phyloP scores from a whole-genome alignment of 2,329 filamentous ascomycete genomes.

The Apiospora rasikravindrae region DNA sequence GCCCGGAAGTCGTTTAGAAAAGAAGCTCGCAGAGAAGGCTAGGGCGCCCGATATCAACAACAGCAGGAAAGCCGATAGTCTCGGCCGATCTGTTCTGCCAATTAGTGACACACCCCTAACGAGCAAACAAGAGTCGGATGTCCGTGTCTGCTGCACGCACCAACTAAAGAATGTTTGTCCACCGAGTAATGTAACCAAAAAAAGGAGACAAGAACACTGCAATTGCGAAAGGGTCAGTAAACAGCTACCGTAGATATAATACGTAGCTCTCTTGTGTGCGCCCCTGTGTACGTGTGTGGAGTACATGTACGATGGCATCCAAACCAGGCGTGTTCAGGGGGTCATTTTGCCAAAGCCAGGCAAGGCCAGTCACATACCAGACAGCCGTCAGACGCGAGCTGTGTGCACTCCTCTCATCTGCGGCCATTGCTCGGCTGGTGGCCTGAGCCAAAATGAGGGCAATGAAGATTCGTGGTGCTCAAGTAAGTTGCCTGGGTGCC shows the following conservation, averaged over 20 bases:
- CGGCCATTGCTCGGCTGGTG: conserved; percentile 7
- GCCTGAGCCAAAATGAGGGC: background rate
- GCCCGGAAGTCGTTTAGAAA: conserved; percentile 53
- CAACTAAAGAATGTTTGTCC: conserved; percentile 54
- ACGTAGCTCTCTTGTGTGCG: no score
- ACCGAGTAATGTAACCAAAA: conserved; percentile 53
- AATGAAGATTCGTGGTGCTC: background rate
- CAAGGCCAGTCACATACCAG: conserved; percentile 37
- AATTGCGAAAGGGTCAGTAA: background rate
- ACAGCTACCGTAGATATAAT: conserved; percentile 22
- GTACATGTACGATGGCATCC: background rate
- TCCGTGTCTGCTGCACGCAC: conserved; percentile 36
- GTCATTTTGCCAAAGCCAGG: background rate
- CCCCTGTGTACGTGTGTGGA: conserved; percentile 11
- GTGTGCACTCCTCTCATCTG: conserved; percentile 10
- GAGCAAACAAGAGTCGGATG: background rate
- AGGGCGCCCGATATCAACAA: conserved; percentile 51
- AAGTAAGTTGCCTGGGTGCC: background rate
- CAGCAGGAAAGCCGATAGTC: conserved; percentile 53
- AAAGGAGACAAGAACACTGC: conserved; percentile 54
- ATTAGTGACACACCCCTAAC: no score
- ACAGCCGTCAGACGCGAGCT: conserved; percentile 42
- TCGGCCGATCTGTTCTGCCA: conserved; percentile 49
- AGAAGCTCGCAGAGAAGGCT: conserved; percentile 48
- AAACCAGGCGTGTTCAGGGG: background rate